Evolutionary conservation across 257 asterid species (phyloP), one percentile per base, ranked within the genome.

Genomic region (Avicennia marina): DNA sequence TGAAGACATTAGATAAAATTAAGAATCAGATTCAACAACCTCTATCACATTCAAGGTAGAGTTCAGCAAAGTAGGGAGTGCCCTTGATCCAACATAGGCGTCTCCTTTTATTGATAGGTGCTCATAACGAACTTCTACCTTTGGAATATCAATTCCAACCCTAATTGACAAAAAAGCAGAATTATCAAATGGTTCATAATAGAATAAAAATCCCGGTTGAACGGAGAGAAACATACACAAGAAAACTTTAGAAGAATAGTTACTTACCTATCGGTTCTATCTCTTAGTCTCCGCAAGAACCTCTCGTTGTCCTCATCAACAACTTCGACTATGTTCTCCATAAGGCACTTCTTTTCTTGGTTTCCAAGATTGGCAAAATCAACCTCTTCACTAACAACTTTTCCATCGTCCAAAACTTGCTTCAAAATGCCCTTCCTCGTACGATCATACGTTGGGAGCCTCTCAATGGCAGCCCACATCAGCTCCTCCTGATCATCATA

Each of bases 401-500:
- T 70, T 10, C 90, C 90, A 49, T 74, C 73, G 7, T 79, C 90
- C 66, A 72, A 61, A 4, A 78, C 80, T 46, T 72, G 75, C 61
- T 38, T 74, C 58, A 79, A 50, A 32, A 82, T 67, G n/a, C n/a
- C n/a, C n/a, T n/a, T n/a, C n/a, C n/a, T n/a, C n/a, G n/a, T n/a
- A n/a, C n/a, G n/a, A n/a, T 79, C 90, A 43, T 73, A 72, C 0
- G 90, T 82, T 0, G 84, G 90, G 54, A 79, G 86, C 62, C 84
- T 76, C 64, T 82, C 90, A 31, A 82, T 76, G 13, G 90, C 86
- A 39, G 86, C 86, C 90, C 90, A 82, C 65, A 57, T 71, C 15
- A 82, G 80, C 70, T 82, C 86, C 25, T 79, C 78, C 61, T 82
- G 86, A 29, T 82, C 90, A 29, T 82, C 72, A 22, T 79, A 69